These are phyloP conservation scores for Phascolomyces articulosus DNA, from an alignment of 371 early-diverging fungal species.

Conservation along the genomic window DNA sequence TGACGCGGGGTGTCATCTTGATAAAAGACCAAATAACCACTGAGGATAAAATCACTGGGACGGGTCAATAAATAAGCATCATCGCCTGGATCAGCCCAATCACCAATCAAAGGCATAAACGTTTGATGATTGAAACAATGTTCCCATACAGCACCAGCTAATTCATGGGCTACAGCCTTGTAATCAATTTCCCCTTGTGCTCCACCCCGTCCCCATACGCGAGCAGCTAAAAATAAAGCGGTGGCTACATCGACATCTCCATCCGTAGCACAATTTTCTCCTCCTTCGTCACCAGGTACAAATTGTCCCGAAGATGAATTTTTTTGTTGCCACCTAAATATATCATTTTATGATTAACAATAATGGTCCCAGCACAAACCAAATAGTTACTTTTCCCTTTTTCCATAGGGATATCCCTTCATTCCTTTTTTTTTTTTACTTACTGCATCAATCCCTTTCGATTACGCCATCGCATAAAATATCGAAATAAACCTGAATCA, in stretches of 20 bases:
- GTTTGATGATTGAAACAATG: conserved; percentile 61
- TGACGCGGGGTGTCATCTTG: conserved; percentile 58
- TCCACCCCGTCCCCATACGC: conserved; percentile 61
- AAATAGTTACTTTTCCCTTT: not conserved
- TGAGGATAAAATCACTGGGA: conserved; percentile 64
- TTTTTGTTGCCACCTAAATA: conserved; percentile 61
- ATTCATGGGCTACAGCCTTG: conserved; percentile 40
- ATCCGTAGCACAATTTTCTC: conserved; percentile 64
- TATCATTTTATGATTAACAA: too few relatives aligned
- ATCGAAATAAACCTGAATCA: conserved; percentile 52
- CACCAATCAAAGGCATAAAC: conserved; percentile 61
- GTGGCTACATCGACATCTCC: conserved; percentile 67
- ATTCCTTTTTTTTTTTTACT: conserved; percentile 2
- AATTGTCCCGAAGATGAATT: conserved; percentile 29
- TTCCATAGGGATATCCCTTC: too few relatives aligned
- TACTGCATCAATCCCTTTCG: conserved; percentile 60
- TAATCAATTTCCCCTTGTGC: conserved; percentile 54
- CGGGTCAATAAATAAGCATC: conserved; percentile 57
- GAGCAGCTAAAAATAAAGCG: conserved; percentile 58
- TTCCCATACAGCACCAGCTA: conserved; percentile 54
- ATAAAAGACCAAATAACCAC: conserved; percentile 60
- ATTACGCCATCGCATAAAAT: conserved; percentile 58
- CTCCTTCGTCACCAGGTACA: conserved; percentile 54
- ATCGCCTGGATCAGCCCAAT: conserved; percentile 65
- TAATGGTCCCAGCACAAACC: not conserved